Conservation (phyloP, 768 basidiomycete species). For the Porphyrellus cyaneotinctus region DNA sequence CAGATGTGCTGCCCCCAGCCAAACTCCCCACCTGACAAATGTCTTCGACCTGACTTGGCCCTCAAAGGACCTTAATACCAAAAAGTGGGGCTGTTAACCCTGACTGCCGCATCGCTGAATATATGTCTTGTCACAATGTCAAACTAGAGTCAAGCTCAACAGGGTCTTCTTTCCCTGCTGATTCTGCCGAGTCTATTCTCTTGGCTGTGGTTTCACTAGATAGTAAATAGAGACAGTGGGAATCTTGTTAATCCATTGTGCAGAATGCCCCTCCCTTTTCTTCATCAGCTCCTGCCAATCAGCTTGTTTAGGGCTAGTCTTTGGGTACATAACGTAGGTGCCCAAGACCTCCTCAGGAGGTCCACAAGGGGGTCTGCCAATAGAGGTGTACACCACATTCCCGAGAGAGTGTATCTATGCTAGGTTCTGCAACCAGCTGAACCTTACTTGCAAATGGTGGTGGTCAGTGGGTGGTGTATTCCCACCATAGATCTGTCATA, state of each 20-base stretch:
- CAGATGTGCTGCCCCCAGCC: constrained; percentile 79
- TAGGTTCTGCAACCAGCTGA: not conserved
- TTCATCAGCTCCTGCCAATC: not conserved
- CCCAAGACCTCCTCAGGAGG: not conserved
- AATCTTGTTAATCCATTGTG: constrained; percentile 43
- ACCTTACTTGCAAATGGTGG: not conserved
- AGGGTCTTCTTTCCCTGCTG: constrained; percentile 77
- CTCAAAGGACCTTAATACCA: constrained; percentile 35
- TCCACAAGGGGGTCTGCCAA: not conserved
- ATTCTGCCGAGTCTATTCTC: constrained; percentile 29
- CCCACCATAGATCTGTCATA: not conserved
- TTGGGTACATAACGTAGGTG: no score
- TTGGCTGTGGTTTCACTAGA: constrained; percentile 44
- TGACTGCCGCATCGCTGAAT: constrained; percentile 72
- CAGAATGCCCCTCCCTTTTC: not conserved
- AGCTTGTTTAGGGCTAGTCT: no score
- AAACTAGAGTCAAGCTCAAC: constrained; percentile 86
- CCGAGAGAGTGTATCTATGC: not conserved
- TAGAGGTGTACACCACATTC: not conserved
- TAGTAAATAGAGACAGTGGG: constrained; percentile 45
- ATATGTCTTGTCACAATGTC: constrained; percentile 46
- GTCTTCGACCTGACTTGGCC: constrained; percentile 70
- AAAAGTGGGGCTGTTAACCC: constrained; percentile 50
- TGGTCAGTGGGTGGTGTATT: not conserved
- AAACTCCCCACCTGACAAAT: constrained; percentile 82